phyloP scores from a whole-genome alignment of 495 filamentous ascomycete species.

The Penicillium cinerascens region DNA sequence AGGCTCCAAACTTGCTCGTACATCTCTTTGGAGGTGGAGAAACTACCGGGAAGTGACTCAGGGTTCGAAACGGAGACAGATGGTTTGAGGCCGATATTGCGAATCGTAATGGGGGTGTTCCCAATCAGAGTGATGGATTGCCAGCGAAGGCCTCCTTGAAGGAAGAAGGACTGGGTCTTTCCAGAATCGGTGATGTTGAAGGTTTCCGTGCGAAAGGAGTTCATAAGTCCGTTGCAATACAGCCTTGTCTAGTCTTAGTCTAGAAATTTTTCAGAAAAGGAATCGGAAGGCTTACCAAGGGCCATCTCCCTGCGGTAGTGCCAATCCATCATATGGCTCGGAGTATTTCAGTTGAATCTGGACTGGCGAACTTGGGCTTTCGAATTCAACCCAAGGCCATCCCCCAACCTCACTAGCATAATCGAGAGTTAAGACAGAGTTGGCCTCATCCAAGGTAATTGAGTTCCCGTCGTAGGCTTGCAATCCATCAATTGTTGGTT shows the following conservation, averaged over 20 bases:
- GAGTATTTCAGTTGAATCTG: slow-evolving; percentile 15
- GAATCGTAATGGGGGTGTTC: slow-evolving; percentile 3
- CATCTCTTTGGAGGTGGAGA: slow-evolving; percentile 13
- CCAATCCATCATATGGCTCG: slow-evolving; percentile 5
- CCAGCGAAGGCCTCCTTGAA: slow-evolving; percentile 24
- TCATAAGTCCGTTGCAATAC: slow-evolving; percentile 10
- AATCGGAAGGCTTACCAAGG: background rate
- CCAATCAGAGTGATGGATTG: slow-evolving; percentile 12
- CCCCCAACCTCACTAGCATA: slow-evolving; percentile 10
- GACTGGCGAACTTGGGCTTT: background rate
- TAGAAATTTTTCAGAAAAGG: too few species aligned
- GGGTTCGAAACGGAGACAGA: slow-evolving; percentile 7
- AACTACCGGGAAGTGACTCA: slow-evolving; percentile 12
- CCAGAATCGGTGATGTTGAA: slow-evolving; percentile 21
- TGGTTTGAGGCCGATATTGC: slow-evolving; percentile 9
- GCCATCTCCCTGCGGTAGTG: slow-evolving; percentile 2
- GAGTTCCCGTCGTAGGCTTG: too few species aligned
- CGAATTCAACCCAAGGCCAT: slow-evolving; percentile 2
- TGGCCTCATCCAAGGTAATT: too few species aligned
- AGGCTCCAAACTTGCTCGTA: slow-evolving; percentile 27
- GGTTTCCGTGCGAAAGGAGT: slow-evolving; percentile 23
- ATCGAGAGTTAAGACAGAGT: slow-evolving; percentile 1
- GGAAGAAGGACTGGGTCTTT: slow-evolving; percentile 14
- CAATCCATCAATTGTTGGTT: too few species aligned
- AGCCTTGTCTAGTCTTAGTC: background rate